Evolutionary conservation across 2,329 filamentous ascomycete species (phyloP).

Genomic region (Nectriaceae sp.): DNA sequence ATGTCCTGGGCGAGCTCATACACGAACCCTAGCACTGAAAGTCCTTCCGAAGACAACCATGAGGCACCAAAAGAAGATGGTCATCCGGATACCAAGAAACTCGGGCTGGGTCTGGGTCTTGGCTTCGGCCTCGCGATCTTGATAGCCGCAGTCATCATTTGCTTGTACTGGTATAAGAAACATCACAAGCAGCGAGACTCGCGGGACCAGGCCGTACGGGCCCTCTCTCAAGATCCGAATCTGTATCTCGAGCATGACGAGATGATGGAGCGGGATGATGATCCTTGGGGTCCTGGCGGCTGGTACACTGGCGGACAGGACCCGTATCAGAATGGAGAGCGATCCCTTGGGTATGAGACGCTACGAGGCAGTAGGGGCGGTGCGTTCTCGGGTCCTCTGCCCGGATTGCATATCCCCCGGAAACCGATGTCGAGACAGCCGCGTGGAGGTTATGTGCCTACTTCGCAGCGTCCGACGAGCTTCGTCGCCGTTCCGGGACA

Average conservation of each 20-base stretch:
- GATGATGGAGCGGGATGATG: slow-evolving; percentile 46
- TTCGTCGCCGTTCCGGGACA: slow-evolving; percentile 37
- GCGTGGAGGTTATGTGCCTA: slow-evolving; percentile 35
- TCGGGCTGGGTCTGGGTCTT: slow-evolving; percentile 68
- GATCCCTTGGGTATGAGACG: slow-evolving; percentile 53
- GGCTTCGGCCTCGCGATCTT: slow-evolving; percentile 55
- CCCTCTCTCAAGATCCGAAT: slow-evolving; percentile 51
- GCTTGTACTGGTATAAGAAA: slow-evolving; percentile 54
- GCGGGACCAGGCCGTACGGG: slow-evolving; percentile 48
- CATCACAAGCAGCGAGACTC: slow-evolving; percentile 36
- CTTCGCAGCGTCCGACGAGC: slow-evolving; percentile 29
- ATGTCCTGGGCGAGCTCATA: slow-evolving; percentile 55
- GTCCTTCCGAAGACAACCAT: slow-evolving; percentile 8
- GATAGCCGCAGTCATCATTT: slow-evolving; percentile 45
- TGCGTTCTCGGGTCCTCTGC: slow-evolving; percentile 13
- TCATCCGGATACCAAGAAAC: slow-evolving; percentile 24
- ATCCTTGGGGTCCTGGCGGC: slow-evolving; percentile 29
- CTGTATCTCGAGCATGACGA: slow-evolving; percentile 49
- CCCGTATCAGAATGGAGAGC: slow-evolving; percentile 43
- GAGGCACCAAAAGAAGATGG: slow-evolving; percentile 26
- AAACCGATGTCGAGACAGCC: slow-evolving; percentile 35
- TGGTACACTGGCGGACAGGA: slow-evolving; percentile 52
- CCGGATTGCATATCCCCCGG: slow-evolving; percentile 32
- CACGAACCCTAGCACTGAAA: slow-evolving; percentile 42
- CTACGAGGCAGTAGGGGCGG: slow-evolving; percentile 38